Conservation (phyloP, 305 asterid genomes). For the Plantago rigida region DNA sequence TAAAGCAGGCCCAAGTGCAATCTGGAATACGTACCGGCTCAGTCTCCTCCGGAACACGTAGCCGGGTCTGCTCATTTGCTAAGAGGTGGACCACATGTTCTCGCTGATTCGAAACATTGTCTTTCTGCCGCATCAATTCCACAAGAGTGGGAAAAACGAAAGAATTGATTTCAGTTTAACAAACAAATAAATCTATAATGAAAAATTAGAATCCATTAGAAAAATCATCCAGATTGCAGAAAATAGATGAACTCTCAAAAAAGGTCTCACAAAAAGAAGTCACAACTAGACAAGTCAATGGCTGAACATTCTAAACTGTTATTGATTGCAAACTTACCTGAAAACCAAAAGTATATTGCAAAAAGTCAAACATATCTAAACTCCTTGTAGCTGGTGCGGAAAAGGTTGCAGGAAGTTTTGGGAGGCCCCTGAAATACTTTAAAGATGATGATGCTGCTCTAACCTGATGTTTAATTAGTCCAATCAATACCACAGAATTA, state of each 20-base stretch:
- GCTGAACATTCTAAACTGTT: slow-evolving; percentile 16
- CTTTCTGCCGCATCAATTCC: slow-evolving; percentile 54
- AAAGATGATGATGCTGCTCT: slow-evolving; percentile 69
- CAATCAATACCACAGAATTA: slow-evolving; percentile 23
- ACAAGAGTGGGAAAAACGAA: not conserved
- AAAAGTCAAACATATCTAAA: slow-evolving; percentile 69
- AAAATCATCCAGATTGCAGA: not conserved
- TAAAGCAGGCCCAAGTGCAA: too few relatives aligned
- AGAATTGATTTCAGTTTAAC: too few relatives aligned
- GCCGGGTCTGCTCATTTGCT: slow-evolving; percentile 84
- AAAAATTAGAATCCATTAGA: slow-evolving; percentile 3
- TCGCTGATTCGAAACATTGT: slow-evolving; percentile 81
- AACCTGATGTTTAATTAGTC: slow-evolving; percentile 43
- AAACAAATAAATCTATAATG: slow-evolving; percentile 13
- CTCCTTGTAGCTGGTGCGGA: slow-evolving; percentile 60
- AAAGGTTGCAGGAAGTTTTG: slow-evolving; percentile 64
- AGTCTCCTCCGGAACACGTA: slow-evolving; percentile 65
- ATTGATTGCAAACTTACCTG: slow-evolving; percentile 42
- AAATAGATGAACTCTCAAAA: slow-evolving; percentile 1
- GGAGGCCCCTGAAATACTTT: slow-evolving; percentile 70
- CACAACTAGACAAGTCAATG: not conserved
- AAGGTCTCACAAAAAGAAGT: not conserved
- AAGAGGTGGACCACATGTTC: slow-evolving; percentile 88
- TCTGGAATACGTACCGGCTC: slow-evolving; percentile 58
- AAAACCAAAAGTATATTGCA: slow-evolving; percentile 77